phyloP scores from a whole-genome alignment of 2,329 filamentous ascomycete species.

The Coniochaeta sp. region DNA sequence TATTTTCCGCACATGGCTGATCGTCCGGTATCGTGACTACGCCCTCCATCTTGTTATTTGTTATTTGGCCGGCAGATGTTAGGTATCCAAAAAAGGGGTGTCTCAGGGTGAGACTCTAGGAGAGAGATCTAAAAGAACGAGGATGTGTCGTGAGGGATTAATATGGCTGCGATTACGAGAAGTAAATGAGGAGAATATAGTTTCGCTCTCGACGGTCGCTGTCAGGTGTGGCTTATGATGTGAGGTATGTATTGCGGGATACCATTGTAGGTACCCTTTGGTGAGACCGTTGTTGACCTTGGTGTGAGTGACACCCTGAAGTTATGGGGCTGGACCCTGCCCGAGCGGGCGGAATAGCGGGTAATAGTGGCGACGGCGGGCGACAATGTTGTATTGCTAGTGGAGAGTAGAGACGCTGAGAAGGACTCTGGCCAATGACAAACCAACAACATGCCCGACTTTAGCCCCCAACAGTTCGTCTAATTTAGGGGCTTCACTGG shows the following conservation, averaged over 20 bases:
- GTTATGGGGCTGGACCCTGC: neutral
- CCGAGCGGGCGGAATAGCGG: neutral
- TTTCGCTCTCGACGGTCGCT: neutral
- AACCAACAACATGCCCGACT: neutral
- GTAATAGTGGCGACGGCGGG: neutral
- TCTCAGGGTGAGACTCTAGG: neutral
- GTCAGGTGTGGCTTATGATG: neutral
- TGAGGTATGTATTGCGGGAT: neutral
- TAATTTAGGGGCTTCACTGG: no score
- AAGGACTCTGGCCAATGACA: neutral
- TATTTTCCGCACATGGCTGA: slow-evolving; percentile 23
- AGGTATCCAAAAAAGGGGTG: neutral
- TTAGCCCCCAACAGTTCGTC: neutral
- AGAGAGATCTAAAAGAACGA: neutral
- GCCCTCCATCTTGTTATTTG: slow-evolving; percentile 2
- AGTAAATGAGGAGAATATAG: no score
- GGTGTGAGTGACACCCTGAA: neutral
- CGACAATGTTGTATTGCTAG: neutral
- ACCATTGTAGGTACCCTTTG: no score
- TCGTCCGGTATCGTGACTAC: slow-evolving; percentile 5
- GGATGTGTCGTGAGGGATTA: neutral
- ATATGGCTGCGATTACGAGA: no score
- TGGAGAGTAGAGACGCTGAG: neutral
- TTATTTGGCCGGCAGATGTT: neutral
- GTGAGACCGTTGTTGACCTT: neutral